These are phyloP conservation scores for Rhynchosporium agropyri DNA, from an alignment of 2,329 filamentous ascomycete species.

Conservation along the genomic window DNA sequence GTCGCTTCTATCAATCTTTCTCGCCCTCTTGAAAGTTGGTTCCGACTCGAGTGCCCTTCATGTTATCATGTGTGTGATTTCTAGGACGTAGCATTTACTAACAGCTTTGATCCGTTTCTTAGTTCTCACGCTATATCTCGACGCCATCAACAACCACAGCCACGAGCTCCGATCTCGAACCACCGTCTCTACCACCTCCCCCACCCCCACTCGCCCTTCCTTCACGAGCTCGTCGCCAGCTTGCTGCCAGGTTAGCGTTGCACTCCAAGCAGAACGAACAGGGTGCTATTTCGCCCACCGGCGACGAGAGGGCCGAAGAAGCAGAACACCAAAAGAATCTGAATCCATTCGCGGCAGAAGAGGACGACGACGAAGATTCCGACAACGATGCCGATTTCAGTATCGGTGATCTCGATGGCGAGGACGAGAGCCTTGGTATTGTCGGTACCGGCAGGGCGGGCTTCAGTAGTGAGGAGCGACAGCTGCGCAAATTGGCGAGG, in stretches of 20 bases:
- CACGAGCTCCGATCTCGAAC: conserved; percentile 48
- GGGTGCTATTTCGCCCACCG: conserved; percentile 19
- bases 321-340: conserved; percentile 33
- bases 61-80: conserved; percentile 25
- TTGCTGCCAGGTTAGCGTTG: conserved; percentile 84
- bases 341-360: conserved; percentile 41
- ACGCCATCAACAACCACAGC: conserved; percentile 41
- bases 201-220: conserved; percentile 83
- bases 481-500: conserved; percentile 17
- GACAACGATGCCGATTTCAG: conserved; percentile 37
- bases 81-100: conserved; percentile 28
- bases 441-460: conserved; percentile 20
- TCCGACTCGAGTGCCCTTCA: conserved; percentile 19
- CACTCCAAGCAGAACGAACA: conserved; percentile 62
- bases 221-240: conserved; percentile 81
- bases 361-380: conserved; percentile 41
- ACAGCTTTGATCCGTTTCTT: conserved; percentile 25
- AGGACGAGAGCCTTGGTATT: conserved; percentile 36
- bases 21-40: conserved; percentile 26
- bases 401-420: conserved; percentile 39
- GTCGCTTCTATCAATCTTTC: neutral
- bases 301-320: conserved; percentile 32
- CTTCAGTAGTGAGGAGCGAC: conserved; percentile 18
- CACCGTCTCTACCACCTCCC: conserved; percentile 62
- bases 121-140: conserved; percentile 44